Base-by-base conservation (phyloP, 306 rosid genomes). In the Macrotyloma uniflorum region DNA sequence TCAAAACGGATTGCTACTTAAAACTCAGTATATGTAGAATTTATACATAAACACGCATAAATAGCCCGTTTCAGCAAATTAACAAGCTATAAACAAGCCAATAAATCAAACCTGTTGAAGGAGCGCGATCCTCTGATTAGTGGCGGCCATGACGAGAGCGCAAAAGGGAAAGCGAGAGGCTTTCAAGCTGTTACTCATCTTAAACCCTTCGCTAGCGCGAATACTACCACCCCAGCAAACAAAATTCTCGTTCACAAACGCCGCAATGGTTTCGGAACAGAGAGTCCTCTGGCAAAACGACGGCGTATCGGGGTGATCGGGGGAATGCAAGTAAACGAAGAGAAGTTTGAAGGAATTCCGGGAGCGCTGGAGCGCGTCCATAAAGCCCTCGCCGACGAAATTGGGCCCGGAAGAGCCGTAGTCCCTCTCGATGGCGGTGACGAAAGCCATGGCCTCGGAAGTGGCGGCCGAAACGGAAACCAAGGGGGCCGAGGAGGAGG, bases 211-310 rank as follows among this genome's bases (percentile, higher is more conserved):
- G 73, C 94, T 93, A 7, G 91, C 85, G 24, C 98, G 80, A 74
- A 96, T 96, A 53, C 90, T 93, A 14, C 99, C 99, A 69, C 98
- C 98, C 99, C 99, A 96, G 13, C 93, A 83, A 16, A 96, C 97
- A 49, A 96, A 96, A 58, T 96, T 96, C 84, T 91, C 96, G 36
- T 96, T 93, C 6, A 96, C 85, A 58, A 88, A 96, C 3, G 88
- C 94, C 8, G 81, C 79, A 14, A 93, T 1, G 0, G 79, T 62
- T 22, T 91, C 91, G 0, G 99, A 87, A 51, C 97, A 96, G 13
- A 93, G 86, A n/a, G 98, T 90, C 81, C 93, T 81, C 79, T 87
- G 85, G 50, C 99, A 96, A 79, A 96, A 96, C 68, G 74, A 65
- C 8, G 96, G 94, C 59, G 97, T 88, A 79, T 96, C 99, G 1